Evolutionary conservation across 106 monocot genomes (phyloP).

Genomic region (Platanthera zijinensis): DNA sequence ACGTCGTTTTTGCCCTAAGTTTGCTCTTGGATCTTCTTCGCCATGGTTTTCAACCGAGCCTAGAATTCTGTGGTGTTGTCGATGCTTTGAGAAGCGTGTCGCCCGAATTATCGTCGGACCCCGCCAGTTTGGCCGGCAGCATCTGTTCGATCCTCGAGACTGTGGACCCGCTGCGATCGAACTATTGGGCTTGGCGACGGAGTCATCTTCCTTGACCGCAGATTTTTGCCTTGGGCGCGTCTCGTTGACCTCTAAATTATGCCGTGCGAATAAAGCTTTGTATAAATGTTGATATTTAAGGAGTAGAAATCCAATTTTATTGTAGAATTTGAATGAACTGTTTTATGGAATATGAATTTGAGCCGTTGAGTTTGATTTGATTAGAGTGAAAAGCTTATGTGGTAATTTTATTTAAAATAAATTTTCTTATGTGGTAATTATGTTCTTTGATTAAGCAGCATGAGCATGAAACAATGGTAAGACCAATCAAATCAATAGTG

Average conservation of each 20-base stretch:
- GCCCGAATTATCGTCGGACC: constrained; percentile 13
- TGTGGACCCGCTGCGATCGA: constrained; percentile 57
- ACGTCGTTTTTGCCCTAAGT: constrained; percentile 47
- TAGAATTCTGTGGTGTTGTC: constrained; percentile 36
- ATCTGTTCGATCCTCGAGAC: constrained; percentile 65
- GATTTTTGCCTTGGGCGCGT: neutral
- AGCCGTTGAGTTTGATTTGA: neutral
- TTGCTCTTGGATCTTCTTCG: constrained; percentile 71
- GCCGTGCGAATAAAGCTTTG: neutral
- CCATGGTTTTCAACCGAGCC: constrained; percentile 50
- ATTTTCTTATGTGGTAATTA: too few relatives aligned
- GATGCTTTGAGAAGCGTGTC: constrained; percentile 18
- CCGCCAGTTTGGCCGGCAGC: constrained; percentile 21
- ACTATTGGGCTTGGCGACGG: constrained; percentile 83
- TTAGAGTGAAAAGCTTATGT: neutral
- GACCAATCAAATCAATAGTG: too few relatives aligned
- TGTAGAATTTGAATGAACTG: neutral
- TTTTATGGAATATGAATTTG: neutral
- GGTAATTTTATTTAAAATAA: too few relatives aligned
- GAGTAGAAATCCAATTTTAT: neutral
- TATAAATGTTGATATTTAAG: neutral
- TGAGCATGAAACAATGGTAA: too few relatives aligned
- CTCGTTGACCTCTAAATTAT: neutral
- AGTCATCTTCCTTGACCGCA: constrained; percentile 26
- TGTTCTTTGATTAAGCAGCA: too few relatives aligned